Evolutionary conservation across 1,284 basidiomycete species (phyloP).

Genomic region (Ganoderma boninense): DNA sequence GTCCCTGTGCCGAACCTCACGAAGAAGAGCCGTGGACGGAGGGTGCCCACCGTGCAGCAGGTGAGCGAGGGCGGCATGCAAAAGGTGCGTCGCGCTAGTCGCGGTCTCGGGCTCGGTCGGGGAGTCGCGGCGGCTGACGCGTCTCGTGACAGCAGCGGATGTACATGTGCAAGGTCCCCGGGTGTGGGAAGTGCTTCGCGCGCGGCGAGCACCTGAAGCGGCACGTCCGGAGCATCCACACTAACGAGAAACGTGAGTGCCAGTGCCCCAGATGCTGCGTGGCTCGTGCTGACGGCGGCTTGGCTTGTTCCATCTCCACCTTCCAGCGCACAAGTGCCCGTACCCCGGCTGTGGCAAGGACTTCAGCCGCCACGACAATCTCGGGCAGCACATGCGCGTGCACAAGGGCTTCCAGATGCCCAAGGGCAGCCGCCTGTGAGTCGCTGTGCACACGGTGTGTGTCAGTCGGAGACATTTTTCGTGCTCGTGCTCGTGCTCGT

Average conservation of each 20-base stretch:
- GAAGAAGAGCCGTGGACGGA: slow-evolving; percentile 75
- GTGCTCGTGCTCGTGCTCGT: too few species aligned
- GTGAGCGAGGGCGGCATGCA: slow-evolving; percentile 46
- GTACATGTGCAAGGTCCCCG: slow-evolving; percentile 76
- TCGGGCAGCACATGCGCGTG: slow-evolving; percentile 81
- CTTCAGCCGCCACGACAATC: slow-evolving; percentile 88
- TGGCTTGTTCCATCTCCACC: background rate
- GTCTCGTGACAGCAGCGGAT: slow-evolving; percentile 49
- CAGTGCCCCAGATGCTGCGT: slow-evolving; percentile 8
- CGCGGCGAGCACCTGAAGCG: slow-evolving; percentile 83
- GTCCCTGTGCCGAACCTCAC: slow-evolving; percentile 77
- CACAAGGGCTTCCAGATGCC: slow-evolving; percentile 61
- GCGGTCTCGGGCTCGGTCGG: background rate
- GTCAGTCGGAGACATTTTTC: slow-evolving; percentile 7
- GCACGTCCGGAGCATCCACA: slow-evolving; percentile 82
- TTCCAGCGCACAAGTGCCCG: slow-evolving; percentile 77
- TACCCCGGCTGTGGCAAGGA: slow-evolving; percentile 82
- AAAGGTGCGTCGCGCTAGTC: slow-evolving; percentile 36
- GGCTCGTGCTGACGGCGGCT: slow-evolving; percentile 6
- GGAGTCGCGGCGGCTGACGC: slow-evolving; percentile 18
- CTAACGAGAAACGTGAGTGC: slow-evolving; percentile 80
- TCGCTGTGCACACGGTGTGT: too few species aligned
- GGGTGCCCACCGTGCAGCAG: slow-evolving; percentile 66
- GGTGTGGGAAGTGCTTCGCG: slow-evolving; percentile 83
- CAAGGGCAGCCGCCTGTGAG: slow-evolving; percentile 31